Evolutionary conservation across 805 yeast genomes (phyloP).

Genomic region (Barnettozyma populi): DNA sequence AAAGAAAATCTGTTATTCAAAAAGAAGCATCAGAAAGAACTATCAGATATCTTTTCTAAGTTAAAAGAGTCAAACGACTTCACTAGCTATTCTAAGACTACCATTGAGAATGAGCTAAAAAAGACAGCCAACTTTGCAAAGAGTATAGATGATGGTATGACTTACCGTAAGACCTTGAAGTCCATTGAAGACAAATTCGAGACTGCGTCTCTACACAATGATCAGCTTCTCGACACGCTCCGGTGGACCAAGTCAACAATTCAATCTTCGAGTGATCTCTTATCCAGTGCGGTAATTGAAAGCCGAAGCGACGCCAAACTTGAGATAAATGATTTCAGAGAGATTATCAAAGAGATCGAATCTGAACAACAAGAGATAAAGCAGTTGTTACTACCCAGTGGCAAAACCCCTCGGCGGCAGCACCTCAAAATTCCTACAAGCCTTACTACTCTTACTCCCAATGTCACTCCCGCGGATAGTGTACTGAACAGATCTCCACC

Average conservation of each 20-base stretch:
- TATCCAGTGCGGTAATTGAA: constrained; percentile 9
- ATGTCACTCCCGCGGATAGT: background rate
- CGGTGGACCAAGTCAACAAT: background rate
- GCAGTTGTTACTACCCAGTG: constrained; percentile 24
- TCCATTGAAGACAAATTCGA: constrained; percentile 9
- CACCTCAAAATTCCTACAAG: constrained; percentile 13
- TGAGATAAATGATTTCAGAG: constrained; percentile 18
- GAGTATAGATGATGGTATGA: constrained; percentile 2
- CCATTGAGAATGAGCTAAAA: constrained; percentile 18
- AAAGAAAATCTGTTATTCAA: constrained; percentile 9
- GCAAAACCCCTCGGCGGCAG: constrained; percentile 27
- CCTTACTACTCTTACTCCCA: background rate
- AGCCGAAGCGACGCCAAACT: constrained; percentile 12
- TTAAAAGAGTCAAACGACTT: constrained; percentile 15
- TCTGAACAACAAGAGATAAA: constrained; percentile 23
- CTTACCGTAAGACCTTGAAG: background rate
- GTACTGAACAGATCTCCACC: constrained; percentile 21
- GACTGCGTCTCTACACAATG: background rate
- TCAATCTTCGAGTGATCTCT: constrained; percentile 1
- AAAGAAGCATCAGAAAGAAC: constrained; percentile 8
- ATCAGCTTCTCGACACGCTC: background rate
- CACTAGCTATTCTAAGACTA: constrained; percentile 10
- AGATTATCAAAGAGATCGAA: constrained; percentile 21
- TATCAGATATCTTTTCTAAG: constrained; percentile 7
- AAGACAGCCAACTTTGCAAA: constrained; percentile 10